Evolutionary conservation across 305 asterid species (phyloP).

Genomic region (Fraxinus platypoda): DNA sequence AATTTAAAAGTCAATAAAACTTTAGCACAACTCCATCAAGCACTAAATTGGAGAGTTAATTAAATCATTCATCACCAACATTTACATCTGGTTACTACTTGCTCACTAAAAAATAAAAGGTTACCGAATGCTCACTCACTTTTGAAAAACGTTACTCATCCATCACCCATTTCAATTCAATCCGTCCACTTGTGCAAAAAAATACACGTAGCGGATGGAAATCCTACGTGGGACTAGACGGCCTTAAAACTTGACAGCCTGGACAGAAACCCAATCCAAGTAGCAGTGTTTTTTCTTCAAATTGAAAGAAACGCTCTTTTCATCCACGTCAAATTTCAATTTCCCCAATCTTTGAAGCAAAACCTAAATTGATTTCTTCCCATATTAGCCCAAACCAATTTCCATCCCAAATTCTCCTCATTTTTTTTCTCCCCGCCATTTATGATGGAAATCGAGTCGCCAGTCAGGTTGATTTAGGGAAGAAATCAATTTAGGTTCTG

Average conservation of each 20-base stretch:
- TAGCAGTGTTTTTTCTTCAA: not conserved
- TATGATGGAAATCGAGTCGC: no score
- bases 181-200: not conserved
- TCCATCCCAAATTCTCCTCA: not conserved
- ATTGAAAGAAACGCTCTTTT: not conserved
- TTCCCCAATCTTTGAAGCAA: not conserved
- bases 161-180: not conserved
- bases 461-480: not conserved
- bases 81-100: no score
- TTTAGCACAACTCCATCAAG: no score
- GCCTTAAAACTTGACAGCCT: not conserved
- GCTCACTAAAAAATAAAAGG: no score
- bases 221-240: not conserved
- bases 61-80: no score
- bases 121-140: no score
- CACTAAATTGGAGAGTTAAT: no score
- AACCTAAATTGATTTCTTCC: not conserved
- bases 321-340: not conserved
- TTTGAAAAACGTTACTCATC: no score
- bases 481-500: no score
- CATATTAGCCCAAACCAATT: not conserved
- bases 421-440: constrained; percentile 32
- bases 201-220: not conserved
- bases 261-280: not conserved
- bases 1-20: no score